phyloP scores from a whole-genome alignment of 2,329 filamentous ascomycete species.

The Coleophoma eucalyptorum region DNA sequence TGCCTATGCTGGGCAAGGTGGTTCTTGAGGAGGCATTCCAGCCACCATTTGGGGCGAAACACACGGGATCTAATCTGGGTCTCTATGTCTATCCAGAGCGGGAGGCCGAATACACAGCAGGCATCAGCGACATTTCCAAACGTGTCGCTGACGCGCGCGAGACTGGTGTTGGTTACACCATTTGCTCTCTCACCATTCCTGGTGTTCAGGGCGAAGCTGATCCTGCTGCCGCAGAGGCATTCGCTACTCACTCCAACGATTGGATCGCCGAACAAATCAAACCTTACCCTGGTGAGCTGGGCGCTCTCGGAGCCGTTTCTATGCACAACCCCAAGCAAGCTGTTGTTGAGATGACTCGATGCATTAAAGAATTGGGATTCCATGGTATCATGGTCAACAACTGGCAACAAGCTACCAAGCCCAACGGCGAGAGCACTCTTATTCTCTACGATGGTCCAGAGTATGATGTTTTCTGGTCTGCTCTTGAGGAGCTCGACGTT shows the following conservation, averaged over 20 bases:
- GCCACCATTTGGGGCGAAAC: slow-evolving; percentile 51
- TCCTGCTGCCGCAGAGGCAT: slow-evolving; percentile 33
- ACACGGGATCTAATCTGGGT: slow-evolving; percentile 26
- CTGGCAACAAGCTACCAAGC: slow-evolving; percentile 49
- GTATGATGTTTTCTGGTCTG: slow-evolving; percentile 60
- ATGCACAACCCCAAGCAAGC: slow-evolving; percentile 51
- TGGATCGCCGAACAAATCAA: slow-evolving; percentile 19
- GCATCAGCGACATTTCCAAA: slow-evolving; percentile 46
- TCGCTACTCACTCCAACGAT: slow-evolving; percentile 33
- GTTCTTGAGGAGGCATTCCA: slow-evolving; percentile 60
- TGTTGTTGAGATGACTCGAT: slow-evolving; percentile 45
- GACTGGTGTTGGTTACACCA: slow-evolving; percentile 44
- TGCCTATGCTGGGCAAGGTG: slow-evolving; percentile 45
- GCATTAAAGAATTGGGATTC: slow-evolving; percentile 54
- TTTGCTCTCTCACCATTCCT: slow-evolving; percentile 44
- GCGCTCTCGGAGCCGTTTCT: slow-evolving; percentile 42
- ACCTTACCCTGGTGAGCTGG: slow-evolving; percentile 32
- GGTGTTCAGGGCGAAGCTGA: slow-evolving; percentile 43
- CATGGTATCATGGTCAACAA: slow-evolving; percentile 60
- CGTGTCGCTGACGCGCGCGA: slow-evolving; percentile 40
- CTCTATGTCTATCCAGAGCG: neutral
- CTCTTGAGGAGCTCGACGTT: slow-evolving; percentile 54
- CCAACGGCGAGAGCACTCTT: slow-evolving; percentile 51
- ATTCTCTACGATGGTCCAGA: slow-evolving; percentile 60
- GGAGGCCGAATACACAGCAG: slow-evolving; percentile 29